Evolutionary conservation across 345 rosid genomes (phyloP).

Genomic region (Syzygium jambos): DNA sequence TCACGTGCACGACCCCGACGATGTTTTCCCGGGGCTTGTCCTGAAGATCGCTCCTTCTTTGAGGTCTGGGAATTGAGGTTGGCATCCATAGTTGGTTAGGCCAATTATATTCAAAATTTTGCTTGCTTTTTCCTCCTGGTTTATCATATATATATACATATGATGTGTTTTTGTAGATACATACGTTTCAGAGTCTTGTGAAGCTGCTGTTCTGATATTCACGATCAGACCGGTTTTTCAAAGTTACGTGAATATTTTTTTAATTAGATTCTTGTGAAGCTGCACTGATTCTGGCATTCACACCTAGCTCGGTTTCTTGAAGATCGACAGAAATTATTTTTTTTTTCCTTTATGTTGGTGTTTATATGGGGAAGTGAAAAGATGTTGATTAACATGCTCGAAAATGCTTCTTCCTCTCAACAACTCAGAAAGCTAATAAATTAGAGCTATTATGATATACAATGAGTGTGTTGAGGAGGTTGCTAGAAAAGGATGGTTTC

Average conservation of each 20-base stretch:
- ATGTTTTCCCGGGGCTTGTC: slow-evolving; percentile 77
- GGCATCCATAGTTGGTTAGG: not conserved
- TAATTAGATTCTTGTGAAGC: not conserved
- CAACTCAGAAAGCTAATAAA: not conserved
- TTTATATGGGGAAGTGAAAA: not conserved
- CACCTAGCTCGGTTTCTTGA: not conserved
- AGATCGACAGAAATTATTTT: not conserved
- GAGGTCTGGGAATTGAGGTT: not conserved
- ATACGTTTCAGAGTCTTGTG: not conserved
- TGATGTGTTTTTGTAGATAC: not conserved
- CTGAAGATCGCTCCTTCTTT: slow-evolving; percentile 31
- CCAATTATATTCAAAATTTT: not conserved
- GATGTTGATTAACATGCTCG: not conserved
- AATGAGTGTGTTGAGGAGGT: no score
- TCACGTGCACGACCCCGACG: slow-evolving; percentile 78
- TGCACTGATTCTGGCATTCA: not conserved
- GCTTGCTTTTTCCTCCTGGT: not conserved
- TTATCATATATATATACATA: not conserved
- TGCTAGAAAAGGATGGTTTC: no score
- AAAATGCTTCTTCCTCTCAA: not conserved
- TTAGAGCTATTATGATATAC: no score
- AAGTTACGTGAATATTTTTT: not conserved
- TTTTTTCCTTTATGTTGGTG: not conserved
- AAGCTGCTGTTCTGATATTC: not conserved
- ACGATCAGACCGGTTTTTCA: not conserved